Evolutionary conservation across 495 filamentous ascomycete species (phyloP), one percentile per base, ranked within the genome.

Genomic region (Aspergillus affinis): DNA sequence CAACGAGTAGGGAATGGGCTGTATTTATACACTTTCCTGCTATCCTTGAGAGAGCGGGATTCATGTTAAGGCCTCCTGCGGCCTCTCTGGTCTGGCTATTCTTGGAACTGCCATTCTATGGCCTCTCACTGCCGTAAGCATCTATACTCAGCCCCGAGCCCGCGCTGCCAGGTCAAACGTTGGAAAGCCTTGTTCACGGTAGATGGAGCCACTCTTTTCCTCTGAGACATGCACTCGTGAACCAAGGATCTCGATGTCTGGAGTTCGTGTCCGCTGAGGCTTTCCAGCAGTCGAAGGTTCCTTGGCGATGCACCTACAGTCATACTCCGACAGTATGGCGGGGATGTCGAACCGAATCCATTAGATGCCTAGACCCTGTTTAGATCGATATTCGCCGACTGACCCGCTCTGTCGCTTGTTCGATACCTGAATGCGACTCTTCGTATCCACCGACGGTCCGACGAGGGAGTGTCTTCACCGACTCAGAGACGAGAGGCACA

Each of bases 11-110:
- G 12, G 10, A 0, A 51, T 17, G 27, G 49, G 6, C 27, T 26
- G 21, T 26, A 51, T 51, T 51, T 51, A 51, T 51, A 51, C 20
- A 21, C 19, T 51, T 51, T 17, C 17, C 49, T 51, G 27, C 17
- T 20, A 0, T 23, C 15, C 3, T 51, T 13, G 21, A 15, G 49
- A 10, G 3, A 4, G n/a, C 7, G 29, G 13, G 6, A 0, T 51
- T 9, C 15, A 21, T 15, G 49, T 51, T 3, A 17, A 51, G 9
- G 21, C 21, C 6, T 23, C 49, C 27, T 51, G 19, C 49, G 10
- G 21, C 20, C 12, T 51, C 49, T 20, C 36, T 41, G 49, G 8
- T 9, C 17, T 26, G 21, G 21, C 49, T 26, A 51, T 51, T 51
- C 49, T 21, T 51, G 27, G 49, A 29, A 4, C 21, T 29, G 20